A percentile compares a stretch with the other conserved stretches of the same genome.
Evolutionary conservation across 768 basidiomycete species (phyloP).

Genomic region (Kwoniella mangroviensis): DNA sequence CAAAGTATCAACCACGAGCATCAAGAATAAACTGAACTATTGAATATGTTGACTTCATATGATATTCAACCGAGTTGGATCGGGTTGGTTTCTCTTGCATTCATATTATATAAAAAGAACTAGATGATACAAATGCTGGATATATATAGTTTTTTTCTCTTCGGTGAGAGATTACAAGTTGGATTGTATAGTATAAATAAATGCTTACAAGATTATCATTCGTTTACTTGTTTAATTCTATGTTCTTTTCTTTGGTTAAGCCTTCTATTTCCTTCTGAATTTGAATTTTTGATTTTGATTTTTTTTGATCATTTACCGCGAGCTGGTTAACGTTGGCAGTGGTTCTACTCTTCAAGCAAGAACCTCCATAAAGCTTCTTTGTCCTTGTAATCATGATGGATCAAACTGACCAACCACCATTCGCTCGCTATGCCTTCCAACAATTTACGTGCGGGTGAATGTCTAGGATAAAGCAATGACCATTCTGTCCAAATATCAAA

Average conservation of each 20-base stretch:
- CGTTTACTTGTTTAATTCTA: neutral
- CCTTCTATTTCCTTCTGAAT: neutral
- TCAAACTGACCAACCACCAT: slow-evolving; percentile 87
- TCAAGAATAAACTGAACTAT: no score
- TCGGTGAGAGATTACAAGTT: slow-evolving; percentile 16
- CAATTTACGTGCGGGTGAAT: slow-evolving; percentile 71
- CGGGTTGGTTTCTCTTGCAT: slow-evolving; percentile 5
- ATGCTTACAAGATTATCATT: slow-evolving; percentile 11
- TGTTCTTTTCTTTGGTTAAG: neutral
- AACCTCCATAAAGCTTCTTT: slow-evolving; percentile 81
- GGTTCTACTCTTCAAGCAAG: slow-evolving; percentile 62
- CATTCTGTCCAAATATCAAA: slow-evolving; percentile 96
- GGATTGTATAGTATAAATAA: slow-evolving; percentile 17
- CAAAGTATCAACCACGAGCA: no score
- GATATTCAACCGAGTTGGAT: slow-evolving; percentile 24
- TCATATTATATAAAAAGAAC: slow-evolving; percentile 3
- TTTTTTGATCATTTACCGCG: neutral
- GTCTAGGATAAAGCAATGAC: slow-evolving; percentile 82
- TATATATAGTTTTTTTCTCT: slow-evolving; percentile 7
- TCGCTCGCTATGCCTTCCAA: slow-evolving; percentile 72
- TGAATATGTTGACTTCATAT: neutral
- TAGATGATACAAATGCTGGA: slow-evolving; percentile 19
- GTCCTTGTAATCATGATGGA: slow-evolving; percentile 91
- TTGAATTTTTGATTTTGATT: neutral
- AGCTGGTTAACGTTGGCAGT: no score